phyloP scores from a whole-genome alignment of 805 yeast species.

The Wickerhamiella lipophila region DNA sequence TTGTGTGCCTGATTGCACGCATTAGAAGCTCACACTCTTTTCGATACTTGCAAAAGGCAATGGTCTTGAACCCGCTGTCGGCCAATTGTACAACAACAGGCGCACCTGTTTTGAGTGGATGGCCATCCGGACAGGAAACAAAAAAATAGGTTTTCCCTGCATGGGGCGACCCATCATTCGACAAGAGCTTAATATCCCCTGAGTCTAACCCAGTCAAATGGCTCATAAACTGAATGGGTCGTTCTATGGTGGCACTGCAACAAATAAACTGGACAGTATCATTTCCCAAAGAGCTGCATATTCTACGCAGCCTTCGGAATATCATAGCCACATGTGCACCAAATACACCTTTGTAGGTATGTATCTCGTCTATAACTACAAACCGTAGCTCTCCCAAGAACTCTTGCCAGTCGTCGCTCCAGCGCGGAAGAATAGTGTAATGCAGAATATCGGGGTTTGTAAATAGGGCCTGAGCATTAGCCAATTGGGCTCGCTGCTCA shows the following conservation, averaged over 20 bases:
- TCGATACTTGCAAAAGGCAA: conserved; percentile 82
- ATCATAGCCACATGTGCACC: conserved; percentile 86
- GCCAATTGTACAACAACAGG: conserved; percentile 56
- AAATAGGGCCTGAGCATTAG: conserved; percentile 64
- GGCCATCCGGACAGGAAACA: conserved; percentile 72
- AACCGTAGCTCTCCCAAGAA: conserved; percentile 52
- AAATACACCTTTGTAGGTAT: conserved; percentile 77
- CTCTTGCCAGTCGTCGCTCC: conserved; percentile 52
- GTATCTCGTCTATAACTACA: conserved; percentile 76
- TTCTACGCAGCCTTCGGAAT: conserved; percentile 62
- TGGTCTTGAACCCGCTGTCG: conserved; percentile 54
- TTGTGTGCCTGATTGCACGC: conserved; percentile 53
- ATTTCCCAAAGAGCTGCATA: conserved; percentile 45
- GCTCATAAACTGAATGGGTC: conserved; percentile 62
- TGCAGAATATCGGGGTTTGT: conserved; percentile 95
- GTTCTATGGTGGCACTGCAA: conserved; percentile 84
- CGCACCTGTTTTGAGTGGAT: conserved; percentile 65
- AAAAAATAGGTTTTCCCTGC: conserved; percentile 63
- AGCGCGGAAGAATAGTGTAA: conserved; percentile 67
- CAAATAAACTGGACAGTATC: conserved; percentile 54
- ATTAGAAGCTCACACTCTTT: conserved; percentile 75
- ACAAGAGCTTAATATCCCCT: conserved; percentile 42
- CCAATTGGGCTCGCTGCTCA: conserved; percentile 43
- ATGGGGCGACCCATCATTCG: conserved; percentile 78
- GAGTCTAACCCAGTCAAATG: conserved; percentile 51